Evolutionary conservation across 768 basidiomycete species (phyloP).

Genomic region (Serendipita sp.): DNA sequence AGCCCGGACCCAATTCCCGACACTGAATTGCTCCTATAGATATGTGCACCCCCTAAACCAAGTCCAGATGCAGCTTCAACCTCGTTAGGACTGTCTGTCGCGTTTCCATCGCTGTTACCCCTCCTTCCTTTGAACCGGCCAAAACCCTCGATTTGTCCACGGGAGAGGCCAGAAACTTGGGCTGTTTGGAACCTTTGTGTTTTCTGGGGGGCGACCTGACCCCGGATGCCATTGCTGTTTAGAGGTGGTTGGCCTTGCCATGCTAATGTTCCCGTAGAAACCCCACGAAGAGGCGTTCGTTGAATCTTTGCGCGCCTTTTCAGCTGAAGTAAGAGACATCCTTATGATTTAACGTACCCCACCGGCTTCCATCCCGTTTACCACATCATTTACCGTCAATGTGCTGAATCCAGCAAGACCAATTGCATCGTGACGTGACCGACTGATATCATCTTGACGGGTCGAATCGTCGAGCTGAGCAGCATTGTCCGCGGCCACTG

Average conservation of each 20-base stretch:
- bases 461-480: background rate
- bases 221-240: background rate
- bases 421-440: conserved; percentile 9
- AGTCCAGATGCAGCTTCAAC: background rate
- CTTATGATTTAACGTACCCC: conserved; percentile 27
- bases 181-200: conserved; percentile 2
- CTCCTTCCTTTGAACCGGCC: background rate
- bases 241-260: background rate
- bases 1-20: background rate
- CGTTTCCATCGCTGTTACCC: background rate
- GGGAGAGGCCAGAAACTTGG: background rate
- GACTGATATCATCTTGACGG: background rate
- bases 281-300: conserved; percentile 13
- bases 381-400: conserved; percentile 26
- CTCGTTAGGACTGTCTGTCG: background rate
- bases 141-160: background rate
- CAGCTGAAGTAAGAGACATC: background rate
- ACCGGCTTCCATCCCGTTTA: conserved; percentile 48
- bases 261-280: conserved; percentile 1
- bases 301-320: conserved; percentile 12
- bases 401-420: conserved; percentile 12
- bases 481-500: background rate
- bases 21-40: conserved; percentile 11
- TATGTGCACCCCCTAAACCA: background rate
- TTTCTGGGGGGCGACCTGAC: background rate